Evolutionary conservation across 345 rosid species (phyloP).

Genomic region (Rhodamnia argentea): DNA sequence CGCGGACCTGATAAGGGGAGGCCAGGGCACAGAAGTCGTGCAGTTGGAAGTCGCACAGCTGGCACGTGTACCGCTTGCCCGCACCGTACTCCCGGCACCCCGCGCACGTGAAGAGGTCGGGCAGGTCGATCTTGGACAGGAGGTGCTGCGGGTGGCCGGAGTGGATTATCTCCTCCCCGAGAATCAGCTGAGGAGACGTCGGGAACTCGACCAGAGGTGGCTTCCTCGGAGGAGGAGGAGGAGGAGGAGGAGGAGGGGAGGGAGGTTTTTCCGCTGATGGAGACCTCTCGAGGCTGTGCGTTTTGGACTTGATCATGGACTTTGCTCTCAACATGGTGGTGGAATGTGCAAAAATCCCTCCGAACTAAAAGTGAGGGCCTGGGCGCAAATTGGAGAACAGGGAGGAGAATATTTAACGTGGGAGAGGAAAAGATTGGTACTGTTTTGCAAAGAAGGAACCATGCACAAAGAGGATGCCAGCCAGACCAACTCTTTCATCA

Average conservation of each 20-base stretch:
- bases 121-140: constrained; percentile 25
- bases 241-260: neutral
- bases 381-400: neutral
- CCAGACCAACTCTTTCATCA: neutral
- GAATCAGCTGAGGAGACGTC: constrained; percentile 31
- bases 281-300: neutral
- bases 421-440: constrained; percentile 3
- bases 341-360: neutral
- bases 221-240: neutral
- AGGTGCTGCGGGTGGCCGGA: constrained; percentile 61
- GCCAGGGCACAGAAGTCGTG: constrained; percentile 83
- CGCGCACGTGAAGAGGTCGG: constrained; percentile 54
- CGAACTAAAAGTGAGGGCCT: neutral
- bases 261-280: constrained; percentile 4
- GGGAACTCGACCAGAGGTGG: constrained; percentile 32
- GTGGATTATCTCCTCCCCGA: constrained; percentile 43
- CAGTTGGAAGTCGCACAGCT: constrained; percentile 65
- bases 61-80: constrained; percentile 57
- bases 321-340: neutral
- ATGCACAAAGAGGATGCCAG: constrained; percentile 9
- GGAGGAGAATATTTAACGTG: constrained; percentile 14
- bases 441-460: neutral
- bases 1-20: constrained; percentile 22
- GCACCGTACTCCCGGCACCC: constrained; percentile 82
- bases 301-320: constrained; percentile 6